A percentile compares a stretch with the other conserved stretches of the same genome.
phyloP scores from a whole-genome alignment of 495 filamentous ascomycete species.

The Emericellopsis terricola region DNA sequence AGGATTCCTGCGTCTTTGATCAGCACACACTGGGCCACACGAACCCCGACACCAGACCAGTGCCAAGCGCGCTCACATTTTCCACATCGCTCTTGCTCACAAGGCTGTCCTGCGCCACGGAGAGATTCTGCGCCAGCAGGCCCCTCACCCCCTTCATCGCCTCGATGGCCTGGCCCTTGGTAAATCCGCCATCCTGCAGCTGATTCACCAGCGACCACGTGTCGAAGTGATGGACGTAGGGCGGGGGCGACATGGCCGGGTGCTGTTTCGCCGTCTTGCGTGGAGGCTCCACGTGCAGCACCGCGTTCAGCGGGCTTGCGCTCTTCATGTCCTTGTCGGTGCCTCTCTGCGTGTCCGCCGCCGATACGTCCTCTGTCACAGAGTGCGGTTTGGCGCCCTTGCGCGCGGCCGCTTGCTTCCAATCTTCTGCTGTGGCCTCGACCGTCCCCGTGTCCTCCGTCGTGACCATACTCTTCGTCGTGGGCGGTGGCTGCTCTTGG shows the following conservation, averaged over 20 bases:
- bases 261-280: slow-evolving; percentile 19
- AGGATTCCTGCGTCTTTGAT: slow-evolving; percentile 40
- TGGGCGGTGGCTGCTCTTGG: no score
- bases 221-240: slow-evolving; percentile 92
- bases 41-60: not conserved
- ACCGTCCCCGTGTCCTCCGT: not conserved
- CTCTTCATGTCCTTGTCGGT: slow-evolving; percentile 3
- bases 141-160: slow-evolving; percentile 77
- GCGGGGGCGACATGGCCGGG: slow-evolving; percentile 51
- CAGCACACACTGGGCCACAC: not conserved
- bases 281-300: slow-evolving; percentile 33
- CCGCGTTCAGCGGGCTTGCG: slow-evolving; percentile 34
- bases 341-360: not conserved
- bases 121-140: slow-evolving; percentile 59
- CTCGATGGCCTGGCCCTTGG: slow-evolving; percentile 46
- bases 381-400: slow-evolving; percentile 3
- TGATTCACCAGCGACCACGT: slow-evolving; percentile 72
- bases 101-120: slow-evolving; percentile 54
- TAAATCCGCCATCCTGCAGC: slow-evolving; percentile 52
- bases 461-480: not conserved
- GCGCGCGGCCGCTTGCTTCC: slow-evolving; percentile 12
- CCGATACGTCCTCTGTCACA: not conserved
- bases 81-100: slow-evolving; percentile 67
- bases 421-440: slow-evolving; percentile 7
- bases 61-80: slow-evolving; percentile 29